Base-by-base conservation (phyloP, 2,329 filamentous ascomycete genomes). In the Diplodia scrobiculata region DNA sequence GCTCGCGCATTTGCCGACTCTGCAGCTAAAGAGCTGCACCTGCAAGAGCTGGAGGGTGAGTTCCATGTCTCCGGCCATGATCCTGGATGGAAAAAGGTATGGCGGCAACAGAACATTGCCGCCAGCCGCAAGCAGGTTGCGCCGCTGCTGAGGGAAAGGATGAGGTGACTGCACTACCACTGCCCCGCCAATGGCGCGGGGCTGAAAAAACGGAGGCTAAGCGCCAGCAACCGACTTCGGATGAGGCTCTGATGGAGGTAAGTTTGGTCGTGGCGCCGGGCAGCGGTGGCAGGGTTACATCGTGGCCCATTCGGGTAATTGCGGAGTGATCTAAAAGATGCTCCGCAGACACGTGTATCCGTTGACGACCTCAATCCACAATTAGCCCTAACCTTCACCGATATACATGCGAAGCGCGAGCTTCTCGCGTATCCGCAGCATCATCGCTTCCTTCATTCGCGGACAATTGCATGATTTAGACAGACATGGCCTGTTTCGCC, bases 71-170 rank as follows among this genome's bases (percentile, higher is more conserved):
- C 73, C 14, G 75, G 76, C 25, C 72, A 70, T 0, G 72, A 76
- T 5, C 75, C 72, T 1, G 73, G 80, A 60, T 85, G 82, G 80
- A 82, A 86, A 71, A 81, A 80, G 68, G 85, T 86, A 27, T 94
- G 91, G 91, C 80, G 78, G 70, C 91, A 94, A 78, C 77, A 76
- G 17, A 81, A 86, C 68, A 76, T 86, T 51, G 80, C 81, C 53
- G 84, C 85, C 68, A 89, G 86, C 72, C 80, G 87, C 69, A 89
- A 89, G 75, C 83, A 84, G 76, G 85, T 89, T 59, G 87, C 82
- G 17, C 87, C 87, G 63, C 71, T 88, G 72, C 71, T 88, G 60
- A 80, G 86, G 69, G 79, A 81, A 69, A 66, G 32, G 50, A 60
- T 66, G 65, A 60, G 55, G 47, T 66, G 54, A 53, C 64, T 45